Evolutionary conservation across 129 eudicot species (phyloP), one percentile per base, ranked within the genome.

Genomic region (Pittosporum tobira): DNA sequence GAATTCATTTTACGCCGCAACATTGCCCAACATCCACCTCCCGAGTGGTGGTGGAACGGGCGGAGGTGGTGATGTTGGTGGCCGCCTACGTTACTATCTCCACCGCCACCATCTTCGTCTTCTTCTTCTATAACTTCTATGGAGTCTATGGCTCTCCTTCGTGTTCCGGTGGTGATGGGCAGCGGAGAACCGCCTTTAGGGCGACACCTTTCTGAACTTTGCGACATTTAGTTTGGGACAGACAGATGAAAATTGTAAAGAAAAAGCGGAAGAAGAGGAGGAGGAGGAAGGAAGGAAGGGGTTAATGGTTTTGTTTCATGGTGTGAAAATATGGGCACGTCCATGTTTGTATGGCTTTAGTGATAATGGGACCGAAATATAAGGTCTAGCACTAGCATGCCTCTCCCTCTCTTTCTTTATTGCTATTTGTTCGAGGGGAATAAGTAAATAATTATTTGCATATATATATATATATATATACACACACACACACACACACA

Each of bases 341-440:
- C 24, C 40, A 24, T 50, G 23, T 47, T 69, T 52, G 52, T 56
- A 38, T 70, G 75, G 75, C 57, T 42, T 70, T 61, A 51, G 48
- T 62, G 48, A 44, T 62, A 30, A 61, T 62, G 69, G 48, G 48
- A 51, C 68, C 75, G 52, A 42, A 19, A 42, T 42, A 30, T 45
- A 61, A 70, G 75, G 42, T 9, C 2, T 19, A 61, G 43, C 74
- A 62, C 51, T 28, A 36, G 27, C 30, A 21, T 29, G 5, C 5
- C 16, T 47, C 51, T 29, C 16, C 50, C 5, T 69, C 4, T 60
- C 27, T 27, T 34, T 9, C 7, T 34, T 9, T 34, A n/a, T n/a
- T n/a, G n/a, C n/a, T n/a, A n/a, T n/a, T n/a, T n/a, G n/a, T n/a
- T n/a, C n/a, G n/a, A n/a, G n/a, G n/a, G n/a, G n/a, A n/a, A n/a